A percentile compares a stretch with the other conserved stretches of the same genome.
phyloP scores from a whole-genome alignment of 148 eudicot genomes.

The Camellia lanceoleosa region DNA sequence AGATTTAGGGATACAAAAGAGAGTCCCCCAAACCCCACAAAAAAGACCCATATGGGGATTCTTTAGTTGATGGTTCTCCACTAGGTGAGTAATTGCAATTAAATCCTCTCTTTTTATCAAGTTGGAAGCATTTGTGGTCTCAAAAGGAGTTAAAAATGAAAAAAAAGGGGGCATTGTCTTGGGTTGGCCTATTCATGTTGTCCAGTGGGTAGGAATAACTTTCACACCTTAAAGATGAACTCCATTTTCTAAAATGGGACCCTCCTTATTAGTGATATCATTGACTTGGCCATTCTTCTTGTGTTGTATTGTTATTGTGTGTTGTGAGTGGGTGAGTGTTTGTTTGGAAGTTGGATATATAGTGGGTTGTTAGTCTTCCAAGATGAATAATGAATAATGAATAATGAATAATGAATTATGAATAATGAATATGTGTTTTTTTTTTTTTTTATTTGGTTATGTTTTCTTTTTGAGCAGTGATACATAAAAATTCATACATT shows the following conservation, averaged over 20 bases:
- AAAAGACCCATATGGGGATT: neutral
- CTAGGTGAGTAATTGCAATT: neutral
- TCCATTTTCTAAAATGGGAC: neutral
- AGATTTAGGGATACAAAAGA: conserved; percentile 11
- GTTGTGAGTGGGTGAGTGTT: neutral
- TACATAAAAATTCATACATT: too few species aligned
- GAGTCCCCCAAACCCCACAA: conserved; percentile 9
- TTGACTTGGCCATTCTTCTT: neutral
- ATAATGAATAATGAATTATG: too few species aligned
- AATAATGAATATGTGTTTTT: too few species aligned
- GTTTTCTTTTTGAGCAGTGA: too few species aligned
- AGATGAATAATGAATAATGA: neutral
- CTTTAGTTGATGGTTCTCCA: neutral
- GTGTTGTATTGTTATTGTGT: too few species aligned
- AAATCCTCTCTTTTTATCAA: neutral
- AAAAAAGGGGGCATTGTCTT: neutral
- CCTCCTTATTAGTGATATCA: neutral
- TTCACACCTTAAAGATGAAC: conserved; percentile 12
- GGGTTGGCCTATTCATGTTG: neutral
- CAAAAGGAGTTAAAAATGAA: neutral
- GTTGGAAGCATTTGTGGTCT: neutral
- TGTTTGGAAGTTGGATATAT: neutral
- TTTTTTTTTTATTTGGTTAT: too few species aligned
- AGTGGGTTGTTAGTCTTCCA: neutral
- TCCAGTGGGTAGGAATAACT: conserved; percentile 2